phyloP scores from a whole-genome alignment of 306 rosid genomes.

The Phaseolus lunatus region DNA sequence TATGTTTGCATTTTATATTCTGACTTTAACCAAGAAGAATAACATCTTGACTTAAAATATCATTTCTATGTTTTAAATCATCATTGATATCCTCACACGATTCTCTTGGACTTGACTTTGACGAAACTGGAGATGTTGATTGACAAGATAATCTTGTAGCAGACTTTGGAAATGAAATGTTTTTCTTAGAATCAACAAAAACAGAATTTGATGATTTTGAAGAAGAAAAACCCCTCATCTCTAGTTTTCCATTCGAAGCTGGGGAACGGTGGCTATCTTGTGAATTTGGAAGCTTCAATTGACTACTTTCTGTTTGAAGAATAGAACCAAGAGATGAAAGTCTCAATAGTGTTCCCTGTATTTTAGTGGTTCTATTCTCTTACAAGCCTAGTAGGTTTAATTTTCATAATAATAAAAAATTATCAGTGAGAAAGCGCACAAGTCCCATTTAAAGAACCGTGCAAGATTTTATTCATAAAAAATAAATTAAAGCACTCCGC shows the following conservation, averaged over 20 bases:
- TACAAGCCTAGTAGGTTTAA: conserved; percentile 10
- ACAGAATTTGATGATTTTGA: conserved; percentile 59
- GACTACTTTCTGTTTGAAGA: conserved; percentile 60
- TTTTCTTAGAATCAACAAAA: conserved; percentile 51
- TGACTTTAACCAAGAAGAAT: neutral
- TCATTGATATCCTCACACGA: conserved; percentile 68
- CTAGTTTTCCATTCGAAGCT: conserved; percentile 59
- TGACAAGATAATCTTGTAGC: conserved; percentile 64
- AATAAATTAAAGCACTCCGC: too few relatives aligned
- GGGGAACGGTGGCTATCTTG: conserved; percentile 63
- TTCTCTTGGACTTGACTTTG: conserved; percentile 64
- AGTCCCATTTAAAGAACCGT: too few relatives aligned
- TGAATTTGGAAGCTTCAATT: conserved; percentile 57
- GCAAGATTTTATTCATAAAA: too few relatives aligned
- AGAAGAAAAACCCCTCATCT: conserved; percentile 48
- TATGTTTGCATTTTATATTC: neutral
- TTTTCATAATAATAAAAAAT: conserved; percentile 26
- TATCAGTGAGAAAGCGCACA: conserved; percentile 63
- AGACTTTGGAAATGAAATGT: conserved; percentile 58
- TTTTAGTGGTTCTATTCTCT: conserved; percentile 58
- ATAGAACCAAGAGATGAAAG: conserved; percentile 81
- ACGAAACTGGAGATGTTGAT: conserved; percentile 74
- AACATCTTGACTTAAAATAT: conserved; percentile 65
- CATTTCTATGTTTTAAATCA: conserved; percentile 66
- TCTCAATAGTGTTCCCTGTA: conserved; percentile 69